Base-by-base conservation (phyloP, 164 flowering plant species). In the Vitis amurensis region DNA sequence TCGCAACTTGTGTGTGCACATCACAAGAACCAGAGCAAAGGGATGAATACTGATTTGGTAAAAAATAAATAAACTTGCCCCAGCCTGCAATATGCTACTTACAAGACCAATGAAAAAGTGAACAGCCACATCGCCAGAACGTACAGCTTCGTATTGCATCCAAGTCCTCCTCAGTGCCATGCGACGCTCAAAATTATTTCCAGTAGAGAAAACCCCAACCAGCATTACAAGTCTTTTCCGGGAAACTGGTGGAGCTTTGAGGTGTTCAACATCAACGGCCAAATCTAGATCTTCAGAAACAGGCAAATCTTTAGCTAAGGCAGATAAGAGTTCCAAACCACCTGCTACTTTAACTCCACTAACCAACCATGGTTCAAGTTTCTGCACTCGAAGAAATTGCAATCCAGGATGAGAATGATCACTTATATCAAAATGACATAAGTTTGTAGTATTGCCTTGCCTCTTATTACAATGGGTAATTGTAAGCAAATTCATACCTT, bases 131-230 rank as follows among this genome's bases (percentile, higher is more conserved):
- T 84, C 81, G 68, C 97, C 98, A 44, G 88, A 79, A 13, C 92
- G 90, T 62, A 94, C 88, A 78, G 83, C 87, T 63, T 81, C 82
- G 71, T 87, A 91, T 72, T 91, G 97, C 98, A 94, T 94, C 98
- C 97, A 94, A 57, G 98, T 81, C 73, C 93, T 90, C 79, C 98
- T 86, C 51, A 94, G 30, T 44, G 98, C 97, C 98, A 94, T 91
- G 49, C 97, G 82, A 48, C 96, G 90, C 79, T 89, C 87, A 77
- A 94, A 94, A 79, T 94, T 92, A 74, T 90, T 94, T 72, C 88
- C 94, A 55, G 90, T 79, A 58, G 98, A 94, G 81, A 87, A 91
- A 73, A 94, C 87, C 53, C 97, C 98, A 68, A 91, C 74, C 57
- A 94, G 74, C 87, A 94, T 72, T 12, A 64, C 61, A 53, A 92